Conservation (phyloP, 306 rosid species). For the Malus sieversii region DNA sequence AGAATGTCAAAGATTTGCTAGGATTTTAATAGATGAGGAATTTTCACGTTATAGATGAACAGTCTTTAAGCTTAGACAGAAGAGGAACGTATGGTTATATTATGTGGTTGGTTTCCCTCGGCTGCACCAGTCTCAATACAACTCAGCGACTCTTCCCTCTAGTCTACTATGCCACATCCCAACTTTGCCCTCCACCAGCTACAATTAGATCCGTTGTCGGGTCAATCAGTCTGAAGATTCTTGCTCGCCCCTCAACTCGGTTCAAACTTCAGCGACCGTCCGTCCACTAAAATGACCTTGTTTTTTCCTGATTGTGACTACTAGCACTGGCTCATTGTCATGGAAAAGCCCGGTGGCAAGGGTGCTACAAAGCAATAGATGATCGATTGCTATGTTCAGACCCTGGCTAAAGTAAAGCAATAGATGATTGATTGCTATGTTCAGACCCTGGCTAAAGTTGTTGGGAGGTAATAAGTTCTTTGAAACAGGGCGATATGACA, state of each 20-base stretch:
- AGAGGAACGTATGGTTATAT: too few species aligned
- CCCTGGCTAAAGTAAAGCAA: conserved; percentile 70
- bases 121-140: not conserved
- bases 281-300: conserved; percentile 90
- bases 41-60: too few species aligned
- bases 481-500: too few species aligned
- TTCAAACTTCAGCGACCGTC: conserved; percentile 65
- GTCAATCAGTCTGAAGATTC: conserved; percentile 46
- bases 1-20: too few species aligned
- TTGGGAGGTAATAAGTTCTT: conserved; percentile 47
- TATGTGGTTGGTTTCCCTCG: not conserved
- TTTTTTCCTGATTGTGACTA: conserved; percentile 92
- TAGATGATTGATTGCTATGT: conserved; percentile 80
- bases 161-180: not conserved
- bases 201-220: conserved; percentile 51
- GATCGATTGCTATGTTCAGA: conserved; percentile 72
- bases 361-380: conserved; percentile 71
- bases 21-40: too few species aligned
- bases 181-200: not conserved
- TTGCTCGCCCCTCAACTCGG: conserved; percentile 80
- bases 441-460: conserved; percentile 60
- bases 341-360: conserved; percentile 88
- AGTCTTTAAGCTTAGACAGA: too few species aligned
- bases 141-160: not conserved
- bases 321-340: conserved; percentile 89